Evolutionary conservation across 2,329 filamentous ascomycete species (phyloP).

Genomic region (Stagonosporopsis cucurbitacearum): DNA sequence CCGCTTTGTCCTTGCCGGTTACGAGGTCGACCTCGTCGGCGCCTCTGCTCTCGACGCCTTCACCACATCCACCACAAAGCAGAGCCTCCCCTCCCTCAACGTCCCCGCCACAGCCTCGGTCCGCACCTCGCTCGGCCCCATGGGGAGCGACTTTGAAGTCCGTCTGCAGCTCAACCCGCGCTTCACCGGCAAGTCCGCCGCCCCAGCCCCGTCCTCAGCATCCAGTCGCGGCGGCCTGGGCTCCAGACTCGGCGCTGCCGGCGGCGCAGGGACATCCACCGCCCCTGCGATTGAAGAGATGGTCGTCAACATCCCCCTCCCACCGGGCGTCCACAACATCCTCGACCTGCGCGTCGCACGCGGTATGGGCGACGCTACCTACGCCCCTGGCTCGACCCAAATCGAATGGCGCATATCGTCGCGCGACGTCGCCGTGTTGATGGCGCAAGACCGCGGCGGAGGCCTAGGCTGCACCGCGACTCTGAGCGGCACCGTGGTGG

Average conservation of each 20-base stretch:
- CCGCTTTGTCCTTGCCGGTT: slow-evolving; percentile 89
- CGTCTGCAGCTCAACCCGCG: slow-evolving; percentile 71
- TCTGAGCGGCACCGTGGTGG: slow-evolving; percentile 80
- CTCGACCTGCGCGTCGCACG: slow-evolving; percentile 80
- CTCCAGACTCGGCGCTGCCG: background rate
- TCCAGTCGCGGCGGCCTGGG: slow-evolving; percentile 27
- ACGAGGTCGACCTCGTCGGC: slow-evolving; percentile 89
- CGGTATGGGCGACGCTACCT: slow-evolving; percentile 82
- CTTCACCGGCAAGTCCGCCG: slow-evolving; percentile 48
- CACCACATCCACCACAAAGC: slow-evolving; percentile 33
- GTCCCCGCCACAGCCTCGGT: slow-evolving; percentile 84
- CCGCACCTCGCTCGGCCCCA: slow-evolving; percentile 75
- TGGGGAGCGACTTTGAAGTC: slow-evolving; percentile 87
- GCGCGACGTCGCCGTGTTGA: slow-evolving; percentile 69
- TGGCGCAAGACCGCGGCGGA: slow-evolving; percentile 46
- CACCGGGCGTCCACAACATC: slow-evolving; percentile 79
- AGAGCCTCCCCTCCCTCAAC: slow-evolving; percentile 64
- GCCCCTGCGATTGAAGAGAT: slow-evolving; percentile 72
- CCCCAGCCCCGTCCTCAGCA: slow-evolving; percentile 48
- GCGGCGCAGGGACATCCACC: slow-evolving; percentile 37
- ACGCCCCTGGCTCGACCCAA: slow-evolving; percentile 72
- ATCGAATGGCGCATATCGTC: slow-evolving; percentile 84
- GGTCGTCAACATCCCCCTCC: slow-evolving; percentile 78
- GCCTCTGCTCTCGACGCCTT: slow-evolving; percentile 59
- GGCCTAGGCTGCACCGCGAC: slow-evolving; percentile 72